These are phyloP conservation scores for Didymellaceae sp. DNA, from an alignment of 2,329 filamentous ascomycete species.

Conservation along the genomic window DNA sequence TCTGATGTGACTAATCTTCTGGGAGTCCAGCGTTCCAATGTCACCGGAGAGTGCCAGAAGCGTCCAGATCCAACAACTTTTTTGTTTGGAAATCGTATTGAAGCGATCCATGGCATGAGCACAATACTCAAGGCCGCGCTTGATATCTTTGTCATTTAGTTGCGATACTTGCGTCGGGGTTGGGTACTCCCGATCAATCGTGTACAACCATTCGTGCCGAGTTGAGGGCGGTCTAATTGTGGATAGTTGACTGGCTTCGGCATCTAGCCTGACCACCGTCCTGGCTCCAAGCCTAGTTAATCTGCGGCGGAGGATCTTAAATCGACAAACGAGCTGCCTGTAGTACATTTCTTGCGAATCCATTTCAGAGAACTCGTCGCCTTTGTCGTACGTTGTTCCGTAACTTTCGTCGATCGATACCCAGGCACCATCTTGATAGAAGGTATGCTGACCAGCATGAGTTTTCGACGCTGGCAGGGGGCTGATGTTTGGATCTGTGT, in stretches of 20 bases:
- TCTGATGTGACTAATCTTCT: conserved; percentile 76
- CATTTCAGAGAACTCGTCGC: conserved; percentile 14
- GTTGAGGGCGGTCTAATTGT: conserved; percentile 37
- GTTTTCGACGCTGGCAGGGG: conserved; percentile 55
- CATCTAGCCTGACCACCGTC: conserved; percentile 50
- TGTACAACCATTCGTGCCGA: conserved; percentile 45
- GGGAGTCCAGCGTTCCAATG: conserved; percentile 74
- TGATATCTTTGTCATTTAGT: conserved; percentile 68
- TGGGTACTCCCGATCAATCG: conserved; percentile 48
- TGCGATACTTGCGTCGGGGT: conserved; percentile 58
- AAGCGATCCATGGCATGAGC: conserved; percentile 67
- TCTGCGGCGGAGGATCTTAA: conserved; percentile 66
- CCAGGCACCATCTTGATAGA: conserved; percentile 81
- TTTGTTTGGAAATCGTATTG: conserved; percentile 66
- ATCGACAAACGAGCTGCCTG: conserved; percentile 68
- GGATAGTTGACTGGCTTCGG: conserved; percentile 6
- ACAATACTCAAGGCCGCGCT: conserved; percentile 70
- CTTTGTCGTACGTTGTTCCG: conserved; percentile 18
- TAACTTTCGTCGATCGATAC: conserved; percentile 57
- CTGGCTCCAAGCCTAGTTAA: conserved; percentile 64
- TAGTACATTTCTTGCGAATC: conserved; percentile 71
- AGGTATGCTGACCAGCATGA: conserved; percentile 61
- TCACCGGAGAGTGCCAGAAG: conserved; percentile 78
- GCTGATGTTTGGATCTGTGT: conserved; percentile 21
- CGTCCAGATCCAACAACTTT: conserved; percentile 86